Evolutionary conservation across 225 moss, liverwort and hornwort species (phyloP).

Genomic region (Pleurozium schreberi): DNA sequence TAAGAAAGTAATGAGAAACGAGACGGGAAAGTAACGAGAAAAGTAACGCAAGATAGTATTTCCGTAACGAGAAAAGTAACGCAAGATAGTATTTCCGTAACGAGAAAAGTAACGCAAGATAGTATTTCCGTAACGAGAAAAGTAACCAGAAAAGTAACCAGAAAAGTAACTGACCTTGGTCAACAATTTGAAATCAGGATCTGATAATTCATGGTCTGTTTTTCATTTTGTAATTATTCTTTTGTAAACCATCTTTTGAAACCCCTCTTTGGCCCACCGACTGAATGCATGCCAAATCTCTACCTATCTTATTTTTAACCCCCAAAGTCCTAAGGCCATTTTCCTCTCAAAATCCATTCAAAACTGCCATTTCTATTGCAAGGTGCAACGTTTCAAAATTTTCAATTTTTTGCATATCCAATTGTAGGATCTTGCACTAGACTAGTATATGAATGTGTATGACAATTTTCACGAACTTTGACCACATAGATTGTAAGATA

Average conservation of each 20-base stretch:
- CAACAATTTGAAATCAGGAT: too few species aligned
- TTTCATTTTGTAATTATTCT: background rate
- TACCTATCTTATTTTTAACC: too few species aligned
- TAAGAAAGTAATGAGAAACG: background rate
- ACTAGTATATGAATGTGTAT: too few species aligned
- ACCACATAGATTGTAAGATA: too few species aligned
- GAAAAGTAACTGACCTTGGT: background rate
- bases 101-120: background rate
- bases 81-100: background rate
- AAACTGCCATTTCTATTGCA: too few species aligned
- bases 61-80: background rate
- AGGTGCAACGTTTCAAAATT: too few species aligned
- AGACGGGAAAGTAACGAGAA: background rate
- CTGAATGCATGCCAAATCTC: background rate
- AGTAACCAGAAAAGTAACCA: background rate
- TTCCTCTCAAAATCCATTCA: accelerated
- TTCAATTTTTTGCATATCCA: too few species aligned
- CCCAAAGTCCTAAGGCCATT: too few species aligned
- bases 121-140: background rate
- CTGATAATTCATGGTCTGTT: background rate
- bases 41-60: background rate
- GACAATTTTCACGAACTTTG: too few species aligned
- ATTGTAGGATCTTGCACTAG: too few species aligned
- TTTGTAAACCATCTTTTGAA: background rate
- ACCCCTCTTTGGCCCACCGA: background rate